These are phyloP conservation scores for Calendula officinalis DNA, from an alignment of 129 eudicot species.

Conservation along the genomic window DNA sequence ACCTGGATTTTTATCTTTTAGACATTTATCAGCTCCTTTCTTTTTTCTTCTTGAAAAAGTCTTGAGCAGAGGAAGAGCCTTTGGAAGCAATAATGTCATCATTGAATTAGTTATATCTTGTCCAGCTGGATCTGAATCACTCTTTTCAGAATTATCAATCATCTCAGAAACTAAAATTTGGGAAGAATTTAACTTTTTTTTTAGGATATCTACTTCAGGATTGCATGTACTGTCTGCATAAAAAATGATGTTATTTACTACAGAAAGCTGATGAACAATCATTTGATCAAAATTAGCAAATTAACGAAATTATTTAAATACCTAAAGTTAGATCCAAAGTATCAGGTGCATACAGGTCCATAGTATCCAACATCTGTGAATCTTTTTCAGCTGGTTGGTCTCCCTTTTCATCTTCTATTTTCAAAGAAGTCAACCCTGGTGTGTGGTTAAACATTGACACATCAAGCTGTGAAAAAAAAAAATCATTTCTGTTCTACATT, in stretches of 20 bases:
- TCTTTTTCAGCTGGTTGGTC: slow-evolving; percentile 32
- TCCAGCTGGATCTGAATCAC: slow-evolving; percentile 60
- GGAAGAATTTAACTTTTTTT: slow-evolving; percentile 38
- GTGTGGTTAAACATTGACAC: slow-evolving; percentile 25
- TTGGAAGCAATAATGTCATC: slow-evolving; percentile 86
- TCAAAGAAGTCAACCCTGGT: slow-evolving; percentile 29
- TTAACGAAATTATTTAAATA: slow-evolving; percentile 27
- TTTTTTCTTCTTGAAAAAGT: slow-evolving; percentile 77
- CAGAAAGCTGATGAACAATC: neutral
- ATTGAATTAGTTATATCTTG: slow-evolving; percentile 73
- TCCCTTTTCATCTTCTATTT: slow-evolving; percentile 37
- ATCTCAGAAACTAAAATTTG: slow-evolving; percentile 36
- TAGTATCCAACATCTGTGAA: slow-evolving; percentile 28
- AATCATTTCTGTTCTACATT: slow-evolving; percentile 20
- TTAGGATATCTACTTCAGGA: slow-evolving; percentile 21
- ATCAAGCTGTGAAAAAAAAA: slow-evolving; percentile 57
- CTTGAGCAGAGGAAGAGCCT: slow-evolving; percentile 80
- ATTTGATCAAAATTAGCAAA: slow-evolving; percentile 11
- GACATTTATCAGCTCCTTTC: slow-evolving; percentile 21
- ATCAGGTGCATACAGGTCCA: slow-evolving; percentile 65
- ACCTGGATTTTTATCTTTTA: slow-evolving; percentile 44
- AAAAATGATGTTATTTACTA: slow-evolving; percentile 12
- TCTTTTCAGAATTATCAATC: slow-evolving; percentile 47
- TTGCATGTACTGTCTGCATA: slow-evolving; percentile 38
- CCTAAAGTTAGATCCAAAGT: slow-evolving; percentile 61